These are phyloP conservation scores for Tetraselmis striata DNA, from an alignment of 139 green algal species.

Conservation along the genomic window DNA sequence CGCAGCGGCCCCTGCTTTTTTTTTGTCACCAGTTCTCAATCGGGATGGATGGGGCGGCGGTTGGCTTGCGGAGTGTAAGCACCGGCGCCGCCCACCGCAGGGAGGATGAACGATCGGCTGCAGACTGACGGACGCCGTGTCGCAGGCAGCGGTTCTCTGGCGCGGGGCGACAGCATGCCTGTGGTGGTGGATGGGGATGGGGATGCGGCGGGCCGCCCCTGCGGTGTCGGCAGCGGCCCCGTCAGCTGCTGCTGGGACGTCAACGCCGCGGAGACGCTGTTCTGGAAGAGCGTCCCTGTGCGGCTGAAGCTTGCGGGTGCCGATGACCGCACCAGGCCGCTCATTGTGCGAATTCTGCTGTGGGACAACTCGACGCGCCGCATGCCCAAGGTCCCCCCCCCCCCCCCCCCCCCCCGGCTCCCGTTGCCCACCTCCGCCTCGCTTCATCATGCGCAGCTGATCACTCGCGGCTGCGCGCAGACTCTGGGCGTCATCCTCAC, in stretches of 20 bases:
- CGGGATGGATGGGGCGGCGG: too few species aligned
- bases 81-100: too few species aligned
- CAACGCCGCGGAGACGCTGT: slow-evolving; percentile 51
- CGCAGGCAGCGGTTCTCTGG: too few species aligned
- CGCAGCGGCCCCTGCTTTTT: too few species aligned
- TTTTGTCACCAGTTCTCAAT: too few species aligned
- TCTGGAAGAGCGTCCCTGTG: slow-evolving; percentile 62
- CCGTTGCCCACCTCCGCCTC: not conserved
- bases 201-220: too few species aligned
- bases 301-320: slow-evolving; percentile 45
- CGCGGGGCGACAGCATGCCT: not conserved
- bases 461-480: slow-evolving; percentile 13
- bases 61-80: too few species aligned
- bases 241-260: slow-evolving; percentile 43
- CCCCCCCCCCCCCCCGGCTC: not conserved
- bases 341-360: slow-evolving; percentile 60
- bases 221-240: not conserved
- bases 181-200: not conserved
- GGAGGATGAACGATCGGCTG: too few species aligned
- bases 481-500: slow-evolving; percentile 69
- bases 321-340: slow-evolving; percentile 48
- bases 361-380: not conserved
- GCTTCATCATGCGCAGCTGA: not conserved
- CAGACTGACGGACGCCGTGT: too few species aligned
- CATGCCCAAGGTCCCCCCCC: not conserved